Base-by-base conservation (phyloP, 2,329 filamentous ascomycete species). In the Orbilia quercus region DNA sequence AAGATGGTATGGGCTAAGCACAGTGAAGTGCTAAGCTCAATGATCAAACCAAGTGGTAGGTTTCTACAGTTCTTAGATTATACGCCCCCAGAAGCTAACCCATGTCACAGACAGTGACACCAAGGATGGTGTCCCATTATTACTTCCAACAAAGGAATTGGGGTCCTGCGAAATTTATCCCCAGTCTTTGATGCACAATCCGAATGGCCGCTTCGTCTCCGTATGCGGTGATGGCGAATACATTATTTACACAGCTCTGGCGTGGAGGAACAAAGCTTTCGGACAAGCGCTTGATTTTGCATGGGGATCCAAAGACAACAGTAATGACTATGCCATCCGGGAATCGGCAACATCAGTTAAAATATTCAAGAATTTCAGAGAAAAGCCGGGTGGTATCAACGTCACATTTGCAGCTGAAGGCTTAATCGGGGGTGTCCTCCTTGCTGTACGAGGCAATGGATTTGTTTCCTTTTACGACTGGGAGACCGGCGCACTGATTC, bases 401-500 rank as follows among this genome's bases (percentile, higher is more conserved):
- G 92, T 98, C 62, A 93, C 93, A 9, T 99, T 96, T 84, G 91
- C 95, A 77, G 94, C 93, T 1, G 95, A 99, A 76, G 94, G 93
- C 14, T 84, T 99, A 50, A 91, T 89, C 51, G 94, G 92, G 22
- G 95, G 95, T 79, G 87, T 96, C 60, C 84, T 99, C 22, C 88
- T 99, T 9, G 95, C 95, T 83, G 93, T 98, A 7, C 96, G 92
- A 81, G 95, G 95, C 7, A 91, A 96, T 80, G 95, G 94, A 57
- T 94, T 94, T 31, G 90, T 99, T 77, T 95, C 92, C 14, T 91
- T 99, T 82, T 98, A 96, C 79, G 95, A 99, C 82, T 99, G 95
- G 95, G 88, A 92, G 72, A 91, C 89, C 38, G 94, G 95, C 67
- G 89, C 88, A 69, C 85, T 99, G 60, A 92, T 98, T 51, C 88